Evolutionary conservation across 352 stramenopile species (phyloP), one percentile per base, ranked within the genome.

Genomic region (Phytophthora nicotianae): DNA sequence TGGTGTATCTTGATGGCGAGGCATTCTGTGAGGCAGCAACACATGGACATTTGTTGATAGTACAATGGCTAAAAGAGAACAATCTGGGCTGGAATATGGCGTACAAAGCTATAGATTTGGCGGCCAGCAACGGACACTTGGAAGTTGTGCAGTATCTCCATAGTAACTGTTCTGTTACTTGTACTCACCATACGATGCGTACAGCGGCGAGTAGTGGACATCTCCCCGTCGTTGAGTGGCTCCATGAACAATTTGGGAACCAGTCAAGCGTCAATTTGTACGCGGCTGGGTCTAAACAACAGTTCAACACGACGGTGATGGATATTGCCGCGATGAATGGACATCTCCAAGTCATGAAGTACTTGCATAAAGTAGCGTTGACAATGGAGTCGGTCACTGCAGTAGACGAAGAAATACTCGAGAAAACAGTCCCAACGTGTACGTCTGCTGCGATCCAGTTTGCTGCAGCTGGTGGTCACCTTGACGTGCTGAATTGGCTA

Each of bases 401-500:
- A 27, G 7, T 24, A 13, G 37, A 19, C 4, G 20, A 19, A 11
- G 11, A 6, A 19, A 47, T 50, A 17, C 16, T 29, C 6, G 47
- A 33, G 16, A 68, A 59, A 23, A 65, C 47, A 17, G 40, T 60
- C 14, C 62, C 54, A 21, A 49, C 24, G 16, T 65, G 62, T 11
- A 61, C 62, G 33, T 20, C 43, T 49, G 62, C 62, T 0, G 32
- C 62, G 20, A 65, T 70, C 6, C 54, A 70, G 32, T 57, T 70
- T 50, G 55, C 62, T 32, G 54, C 53, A 4, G 48, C 42, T 21
- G 59, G 50, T 26, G 62, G 54, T 4, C 48, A 70, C 42, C 14
- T 79, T 8, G 50, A 60, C 1, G 52, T 74, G 2, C 20, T 83
- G 10, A 38, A 70, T 29, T 83, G 68, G 68, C 68, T 75, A 20